A percentile compares a stretch with the other conserved stretches of the same genome.
These are phyloP conservation scores for Tardiomyces depauwii DNA, from an alignment of 1,139 yeast genomes.

Conservation along the genomic window DNA sequence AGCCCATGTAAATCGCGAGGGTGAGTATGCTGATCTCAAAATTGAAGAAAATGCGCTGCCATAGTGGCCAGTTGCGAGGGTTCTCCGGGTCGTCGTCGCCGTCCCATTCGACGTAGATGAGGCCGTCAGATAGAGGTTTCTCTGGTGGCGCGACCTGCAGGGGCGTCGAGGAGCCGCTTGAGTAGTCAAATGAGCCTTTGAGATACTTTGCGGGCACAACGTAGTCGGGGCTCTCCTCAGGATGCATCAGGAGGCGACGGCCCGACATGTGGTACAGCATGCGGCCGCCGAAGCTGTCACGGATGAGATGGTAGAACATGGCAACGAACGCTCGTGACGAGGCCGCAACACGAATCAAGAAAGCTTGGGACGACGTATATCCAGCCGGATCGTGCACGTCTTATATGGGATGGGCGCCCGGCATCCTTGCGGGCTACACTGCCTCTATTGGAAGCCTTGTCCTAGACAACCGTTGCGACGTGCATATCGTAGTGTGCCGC, in stretches of 20 bases:
- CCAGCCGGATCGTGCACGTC: too few species aligned
- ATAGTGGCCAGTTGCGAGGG: conserved; percentile 1
- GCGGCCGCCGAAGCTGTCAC: neutral
- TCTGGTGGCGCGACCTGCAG: too few species aligned
- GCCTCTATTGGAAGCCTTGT: too few species aligned
- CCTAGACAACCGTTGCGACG: too few species aligned
- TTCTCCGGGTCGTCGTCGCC: conserved; percentile 1
- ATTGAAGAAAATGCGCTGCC: neutral
- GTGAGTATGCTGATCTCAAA: neutral
- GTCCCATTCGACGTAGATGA: conserved; percentile 13
- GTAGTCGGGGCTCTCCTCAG: neutral
- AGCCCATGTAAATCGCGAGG: neutral
- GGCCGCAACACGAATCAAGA: too few species aligned
- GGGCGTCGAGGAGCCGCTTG: neutral
- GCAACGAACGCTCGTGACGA: too few species aligned
- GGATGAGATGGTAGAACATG: neutral
- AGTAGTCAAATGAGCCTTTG: neutral
- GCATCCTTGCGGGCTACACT: too few species aligned
- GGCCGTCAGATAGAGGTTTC: too few species aligned
- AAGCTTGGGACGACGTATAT: too few species aligned
- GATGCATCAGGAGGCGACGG: neutral
- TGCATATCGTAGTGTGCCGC: too few species aligned
- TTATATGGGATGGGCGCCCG: too few species aligned
- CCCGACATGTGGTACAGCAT: neutral
- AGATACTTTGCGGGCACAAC: neutral